Evolutionary conservation across 2,329 filamentous ascomycete genomes (phyloP).

Genomic region (Trichoderma sp.): DNA sequence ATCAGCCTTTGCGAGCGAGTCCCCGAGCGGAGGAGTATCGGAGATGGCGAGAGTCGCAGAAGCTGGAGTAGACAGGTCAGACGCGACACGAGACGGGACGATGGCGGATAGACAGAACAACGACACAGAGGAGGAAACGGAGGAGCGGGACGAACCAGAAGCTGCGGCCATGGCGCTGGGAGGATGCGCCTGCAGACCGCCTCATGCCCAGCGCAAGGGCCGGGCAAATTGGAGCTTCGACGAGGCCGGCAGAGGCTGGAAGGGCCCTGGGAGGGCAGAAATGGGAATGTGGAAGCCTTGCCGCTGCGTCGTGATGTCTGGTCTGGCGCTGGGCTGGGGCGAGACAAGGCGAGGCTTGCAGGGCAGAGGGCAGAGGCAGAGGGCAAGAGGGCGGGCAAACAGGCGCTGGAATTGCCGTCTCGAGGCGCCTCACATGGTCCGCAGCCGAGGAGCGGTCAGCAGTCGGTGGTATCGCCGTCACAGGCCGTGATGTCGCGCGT

Average conservation of each 20-base stretch:
- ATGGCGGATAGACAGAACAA: constrained; percentile 3
- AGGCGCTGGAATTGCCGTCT: constrained; percentile 20
- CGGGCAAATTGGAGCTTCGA: constrained; percentile 14
- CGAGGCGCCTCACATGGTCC: constrained; percentile 27
- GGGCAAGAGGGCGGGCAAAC: constrained; percentile 16
- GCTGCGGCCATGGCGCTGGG: constrained; percentile 36
- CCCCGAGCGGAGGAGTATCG: constrained; percentile 19
- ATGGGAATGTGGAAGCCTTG: background rate
- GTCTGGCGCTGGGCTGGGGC: background rate
- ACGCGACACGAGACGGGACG: constrained; percentile 16
- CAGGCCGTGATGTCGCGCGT: constrained; percentile 18
- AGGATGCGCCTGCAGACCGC: constrained; percentile 30
- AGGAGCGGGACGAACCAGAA: constrained; percentile 34
- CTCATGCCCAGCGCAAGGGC: constrained; percentile 31
- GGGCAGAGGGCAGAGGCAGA: background rate
- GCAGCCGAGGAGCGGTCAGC: constrained; percentile 12
- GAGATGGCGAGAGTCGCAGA: constrained; percentile 28
- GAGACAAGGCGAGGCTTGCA: background rate
- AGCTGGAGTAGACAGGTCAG: constrained; percentile 32
- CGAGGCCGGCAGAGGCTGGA: background rate
- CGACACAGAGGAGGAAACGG: background rate
- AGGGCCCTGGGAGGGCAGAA: background rate
- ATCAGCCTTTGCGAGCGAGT: constrained; percentile 11
- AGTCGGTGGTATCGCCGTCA: constrained; percentile 11
- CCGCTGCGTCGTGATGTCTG: no score